These are phyloP conservation scores for Fusarium sp. DNA, from an alignment of 2,329 filamentous ascomycete species.

Conservation along the genomic window DNA sequence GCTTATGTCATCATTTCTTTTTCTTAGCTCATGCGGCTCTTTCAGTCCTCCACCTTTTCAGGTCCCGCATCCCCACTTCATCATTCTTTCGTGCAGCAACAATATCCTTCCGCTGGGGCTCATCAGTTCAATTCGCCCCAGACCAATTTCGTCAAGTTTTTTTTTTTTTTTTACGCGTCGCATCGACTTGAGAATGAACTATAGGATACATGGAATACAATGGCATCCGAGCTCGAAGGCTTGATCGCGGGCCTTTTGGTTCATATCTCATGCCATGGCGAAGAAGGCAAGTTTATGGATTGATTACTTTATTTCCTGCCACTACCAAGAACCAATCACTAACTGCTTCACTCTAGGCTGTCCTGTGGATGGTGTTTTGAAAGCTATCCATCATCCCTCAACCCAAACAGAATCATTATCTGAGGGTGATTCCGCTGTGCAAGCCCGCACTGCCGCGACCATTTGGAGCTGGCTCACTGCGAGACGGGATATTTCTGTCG, in stretches of 20 bases:
- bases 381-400: constrained; percentile 45
- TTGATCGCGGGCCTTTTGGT: constrained; percentile 50
- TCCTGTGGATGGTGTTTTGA: constrained; percentile 45
- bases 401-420: constrained; percentile 26
- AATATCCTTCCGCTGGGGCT: constrained; percentile 26
- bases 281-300: constrained; percentile 47
- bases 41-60: constrained; percentile 11
- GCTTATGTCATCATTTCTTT: constrained; percentile 35
- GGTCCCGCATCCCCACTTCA: constrained; percentile 37
- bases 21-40: background rate
- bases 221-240: constrained; percentile 53
- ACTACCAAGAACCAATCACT: constrained; percentile 5
- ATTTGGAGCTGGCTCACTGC: constrained; percentile 51
- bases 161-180: constrained; percentile 30
- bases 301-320: background rate
- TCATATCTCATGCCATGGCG: constrained; percentile 51
- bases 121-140: constrained; percentile 45
- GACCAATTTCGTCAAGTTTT: constrained; percentile 29
- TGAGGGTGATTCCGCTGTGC: constrained; percentile 21
- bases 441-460: constrained; percentile 43
- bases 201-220: constrained; percentile 29
- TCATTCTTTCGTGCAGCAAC: constrained; percentile 32
- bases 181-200: constrained; percentile 43
- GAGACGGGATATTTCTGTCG: constrained; percentile 50
- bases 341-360: constrained; percentile 42